Percentiles rank a stretch among this genome's conserved stretches.
Evolutionary conservation across 2,329 filamentous ascomycete genomes (phyloP).

Genomic region (Fusarium abutilonis): DNA sequence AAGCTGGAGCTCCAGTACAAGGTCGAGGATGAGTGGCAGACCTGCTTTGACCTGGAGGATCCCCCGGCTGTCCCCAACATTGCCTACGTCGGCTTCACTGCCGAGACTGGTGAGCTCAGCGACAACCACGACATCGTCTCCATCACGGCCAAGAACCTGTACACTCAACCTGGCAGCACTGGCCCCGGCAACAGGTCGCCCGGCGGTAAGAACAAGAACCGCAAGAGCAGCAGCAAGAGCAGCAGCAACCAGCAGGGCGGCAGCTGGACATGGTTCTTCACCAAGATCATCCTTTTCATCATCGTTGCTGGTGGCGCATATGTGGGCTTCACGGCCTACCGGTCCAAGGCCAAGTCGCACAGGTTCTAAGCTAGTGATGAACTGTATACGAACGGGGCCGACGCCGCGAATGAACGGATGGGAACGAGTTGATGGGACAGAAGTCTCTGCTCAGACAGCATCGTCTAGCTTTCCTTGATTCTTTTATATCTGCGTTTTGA

Average conservation of each 20-base stretch:
- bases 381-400: not conserved
- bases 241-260: constrained; percentile 56
- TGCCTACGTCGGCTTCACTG: constrained; percentile 79
- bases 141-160: constrained; percentile 87
- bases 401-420: constrained; percentile 4
- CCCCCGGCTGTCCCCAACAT: constrained; percentile 81
- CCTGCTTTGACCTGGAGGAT: constrained; percentile 82
- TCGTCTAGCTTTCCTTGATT: constrained; percentile 21
- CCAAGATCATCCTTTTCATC: constrained; percentile 84
- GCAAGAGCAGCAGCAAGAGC: constrained; percentile 51
- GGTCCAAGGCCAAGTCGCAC: constrained; percentile 70
- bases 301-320: constrained; percentile 78
- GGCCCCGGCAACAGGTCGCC: constrained; percentile 47
- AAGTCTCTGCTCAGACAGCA: constrained; percentile 27
- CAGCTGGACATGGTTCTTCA: constrained; percentile 71
- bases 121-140: constrained; percentile 98
- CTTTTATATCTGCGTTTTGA: constrained; percentile 33
- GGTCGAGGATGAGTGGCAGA: constrained; percentile 84
- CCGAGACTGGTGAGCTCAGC: constrained; percentile 94
- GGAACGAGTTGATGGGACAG: constrained; percentile 11
- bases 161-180: constrained; percentile 66
- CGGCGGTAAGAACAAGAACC: constrained; percentile 49
- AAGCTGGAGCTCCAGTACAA: constrained; percentile 96
- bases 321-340: constrained; percentile 85
- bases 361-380: constrained; percentile 59